Evolutionary conservation across 768 basidiomycete species (phyloP).

Genomic region (Hericium rajendrae): DNA sequence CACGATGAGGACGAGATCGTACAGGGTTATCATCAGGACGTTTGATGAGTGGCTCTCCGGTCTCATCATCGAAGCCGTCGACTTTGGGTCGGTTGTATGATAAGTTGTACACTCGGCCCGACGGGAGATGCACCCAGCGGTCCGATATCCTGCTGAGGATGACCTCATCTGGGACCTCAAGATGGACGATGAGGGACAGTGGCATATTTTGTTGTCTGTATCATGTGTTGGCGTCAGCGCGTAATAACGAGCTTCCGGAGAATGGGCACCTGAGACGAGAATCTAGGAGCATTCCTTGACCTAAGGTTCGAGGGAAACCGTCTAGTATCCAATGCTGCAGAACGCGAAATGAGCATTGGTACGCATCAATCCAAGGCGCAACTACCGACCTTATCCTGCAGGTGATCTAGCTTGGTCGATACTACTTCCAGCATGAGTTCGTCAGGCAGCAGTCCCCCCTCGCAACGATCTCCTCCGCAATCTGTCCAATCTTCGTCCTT

Average conservation of each 20-base stretch:
- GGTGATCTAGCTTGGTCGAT: conserved; percentile 54
- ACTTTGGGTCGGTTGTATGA: conserved; percentile 80
- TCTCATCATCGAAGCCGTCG: conserved; percentile 73
- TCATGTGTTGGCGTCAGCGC: neutral
- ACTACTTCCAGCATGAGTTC: conserved; percentile 73
- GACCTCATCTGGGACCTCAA: conserved; percentile 82
- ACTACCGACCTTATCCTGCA: conserved; percentile 51
- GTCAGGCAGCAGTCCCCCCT: conserved; percentile 69
- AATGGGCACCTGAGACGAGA: conserved; percentile 53
- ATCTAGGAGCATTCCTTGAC: conserved; percentile 76
- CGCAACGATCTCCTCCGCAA: conserved; percentile 74
- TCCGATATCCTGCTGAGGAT: conserved; percentile 84
- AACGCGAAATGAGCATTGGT: neutral
- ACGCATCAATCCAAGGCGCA: neutral
- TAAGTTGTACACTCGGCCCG: conserved; percentile 85
- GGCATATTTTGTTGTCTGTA: conserved; percentile 51
- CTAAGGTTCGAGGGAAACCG: conserved; percentile 84
- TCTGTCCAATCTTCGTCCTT: conserved; percentile 60
- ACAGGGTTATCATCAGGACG: conserved; percentile 88
- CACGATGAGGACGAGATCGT: conserved; percentile 20
- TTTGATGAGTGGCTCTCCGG: conserved; percentile 81
- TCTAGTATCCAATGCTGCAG: conserved; percentile 84
- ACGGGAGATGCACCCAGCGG: conserved; percentile 82
- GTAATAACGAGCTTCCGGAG: neutral
- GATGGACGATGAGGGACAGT: conserved; percentile 73